These are phyloP conservation scores for Trichophyton verrucosum DNA, from an alignment of 2,329 filamentous ascomycete species.

Conservation along the genomic window DNA sequence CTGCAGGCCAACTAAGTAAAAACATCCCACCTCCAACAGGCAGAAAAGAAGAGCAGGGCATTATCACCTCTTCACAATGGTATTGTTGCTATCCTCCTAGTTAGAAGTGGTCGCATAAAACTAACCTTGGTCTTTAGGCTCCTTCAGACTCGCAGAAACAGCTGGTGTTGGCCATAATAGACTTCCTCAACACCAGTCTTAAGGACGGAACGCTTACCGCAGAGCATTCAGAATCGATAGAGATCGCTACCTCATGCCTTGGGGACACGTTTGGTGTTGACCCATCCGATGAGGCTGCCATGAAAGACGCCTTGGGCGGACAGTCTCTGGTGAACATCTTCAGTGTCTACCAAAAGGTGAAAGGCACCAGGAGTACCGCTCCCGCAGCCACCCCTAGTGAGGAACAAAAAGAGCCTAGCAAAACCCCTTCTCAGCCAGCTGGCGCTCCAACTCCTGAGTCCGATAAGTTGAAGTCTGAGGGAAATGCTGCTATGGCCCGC, in stretches of 20 bases:
- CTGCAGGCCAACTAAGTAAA: no score
- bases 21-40: background rate
- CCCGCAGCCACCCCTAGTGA: conserved; percentile 28
- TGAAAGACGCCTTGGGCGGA: conserved; percentile 65
- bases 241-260: conserved; percentile 90
- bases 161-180: conserved; percentile 91
- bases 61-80: background rate
- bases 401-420: conserved; percentile 19
- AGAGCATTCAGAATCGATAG: conserved; percentile 87
- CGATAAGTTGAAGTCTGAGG: conserved; percentile 76
- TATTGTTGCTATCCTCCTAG: background rate
- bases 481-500: conserved; percentile 87
- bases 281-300: conserved; percentile 58
- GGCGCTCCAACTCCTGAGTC: conserved; percentile 43
- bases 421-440: conserved; percentile 21
- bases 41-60: background rate
- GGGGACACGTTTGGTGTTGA: conserved; percentile 92
- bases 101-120: background rate
- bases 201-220: conserved; percentile 76
- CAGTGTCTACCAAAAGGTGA: conserved; percentile 90
- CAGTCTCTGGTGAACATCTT: conserved; percentile 88
- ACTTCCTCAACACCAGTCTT: conserved; percentile 76
- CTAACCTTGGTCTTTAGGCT: conserved; percentile 19
- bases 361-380: conserved; percentile 45
- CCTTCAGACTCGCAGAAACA: conserved; percentile 57